Conservation (phyloP, 2,329 filamentous ascomycete genomes). For the Westerdykella sp. region DNA sequence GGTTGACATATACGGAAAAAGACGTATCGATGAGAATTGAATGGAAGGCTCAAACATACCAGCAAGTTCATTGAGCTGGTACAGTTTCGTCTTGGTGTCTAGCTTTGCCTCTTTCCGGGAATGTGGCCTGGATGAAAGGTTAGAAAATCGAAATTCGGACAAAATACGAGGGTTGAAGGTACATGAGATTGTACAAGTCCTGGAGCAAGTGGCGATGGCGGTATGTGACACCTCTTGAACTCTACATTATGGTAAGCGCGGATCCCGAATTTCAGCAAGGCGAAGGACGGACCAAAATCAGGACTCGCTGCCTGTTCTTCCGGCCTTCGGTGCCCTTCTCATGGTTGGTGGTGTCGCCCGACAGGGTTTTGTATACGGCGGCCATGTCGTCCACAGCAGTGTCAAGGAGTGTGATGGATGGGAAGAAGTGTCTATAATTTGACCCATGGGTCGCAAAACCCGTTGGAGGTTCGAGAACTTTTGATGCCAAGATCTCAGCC, state of each 20-base stretch:
- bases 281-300: constrained; percentile 57
- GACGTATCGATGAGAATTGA: neutral
- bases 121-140: constrained; percentile 54
- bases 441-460: no score
- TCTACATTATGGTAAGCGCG: constrained; percentile 36
- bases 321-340: constrained; percentile 29
- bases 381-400: constrained; percentile 39
- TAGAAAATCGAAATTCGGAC: neutral
- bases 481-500: neutral
- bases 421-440: no score
- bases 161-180: constrained; percentile 1
- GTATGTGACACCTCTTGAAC: constrained; percentile 85
- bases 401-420: constrained; percentile 2
- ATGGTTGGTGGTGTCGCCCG: constrained; percentile 35
- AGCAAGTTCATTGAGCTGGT: constrained; percentile 39
- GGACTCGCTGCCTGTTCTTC: constrained; percentile 55
- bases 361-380: constrained; percentile 52
- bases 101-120: constrained; percentile 93
- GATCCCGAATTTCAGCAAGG: constrained; percentile 1
- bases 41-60: constrained; percentile 11
- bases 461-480: neutral
- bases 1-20: constrained; percentile 74
- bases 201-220: constrained; percentile 91
- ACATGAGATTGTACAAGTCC: constrained; percentile 77
- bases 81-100: constrained; percentile 85